Evolutionary conservation across 2,329 filamentous ascomycete genomes (phyloP).

Genomic region (Fusarium bulbicola): DNA sequence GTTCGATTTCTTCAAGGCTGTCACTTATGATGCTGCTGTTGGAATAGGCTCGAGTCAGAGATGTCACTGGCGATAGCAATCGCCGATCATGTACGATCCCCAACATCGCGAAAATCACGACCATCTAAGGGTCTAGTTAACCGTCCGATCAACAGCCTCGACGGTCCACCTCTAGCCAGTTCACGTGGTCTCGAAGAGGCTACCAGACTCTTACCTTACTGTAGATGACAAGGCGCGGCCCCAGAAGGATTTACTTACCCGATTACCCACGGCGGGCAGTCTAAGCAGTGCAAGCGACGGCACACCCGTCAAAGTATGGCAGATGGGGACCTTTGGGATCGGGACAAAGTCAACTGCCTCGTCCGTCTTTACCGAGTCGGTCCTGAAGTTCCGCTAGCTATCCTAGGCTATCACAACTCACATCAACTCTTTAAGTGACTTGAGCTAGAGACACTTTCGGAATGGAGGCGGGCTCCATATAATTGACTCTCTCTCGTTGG

Average conservation of each 20-base stretch:
- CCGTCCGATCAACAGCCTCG: constrained; percentile 3
- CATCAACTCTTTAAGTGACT: constrained; percentile 14
- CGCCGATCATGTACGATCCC: constrained; percentile 8
- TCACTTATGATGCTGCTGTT: constrained; percentile 8
- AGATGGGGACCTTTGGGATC: constrained; percentile 4
- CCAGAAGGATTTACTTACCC: constrained; percentile 9
- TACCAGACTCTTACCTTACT: constrained; percentile 1
- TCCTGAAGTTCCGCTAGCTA: constrained; percentile 4
- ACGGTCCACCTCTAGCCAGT: constrained; percentile 14
- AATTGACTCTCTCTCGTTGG: constrained; percentile 17
- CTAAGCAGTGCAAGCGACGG: neutral
- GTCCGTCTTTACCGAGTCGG: constrained; percentile 28
- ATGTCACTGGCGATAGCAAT: constrained; percentile 5
- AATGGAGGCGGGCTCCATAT: constrained; percentile 20
- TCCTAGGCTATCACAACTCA: neutral
- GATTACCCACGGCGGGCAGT: constrained; percentile 7
- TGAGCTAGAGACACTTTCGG: constrained; percentile 25
- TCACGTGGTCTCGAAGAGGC: constrained; percentile 21
- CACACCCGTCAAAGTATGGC: constrained; percentile 10
- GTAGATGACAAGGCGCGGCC: constrained; percentile 5
- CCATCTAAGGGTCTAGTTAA: neutral
- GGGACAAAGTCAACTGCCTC: constrained; percentile 32
- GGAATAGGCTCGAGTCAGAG: neutral
- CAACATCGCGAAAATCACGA: constrained; percentile 1
- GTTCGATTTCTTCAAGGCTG: neutral